A percentile compares a stretch with the other conserved stretches of the same genome.
These are phyloP conservation scores for Corymbia citriodora DNA, from an alignment of 441 rosid species.

Conservation along the genomic window DNA sequence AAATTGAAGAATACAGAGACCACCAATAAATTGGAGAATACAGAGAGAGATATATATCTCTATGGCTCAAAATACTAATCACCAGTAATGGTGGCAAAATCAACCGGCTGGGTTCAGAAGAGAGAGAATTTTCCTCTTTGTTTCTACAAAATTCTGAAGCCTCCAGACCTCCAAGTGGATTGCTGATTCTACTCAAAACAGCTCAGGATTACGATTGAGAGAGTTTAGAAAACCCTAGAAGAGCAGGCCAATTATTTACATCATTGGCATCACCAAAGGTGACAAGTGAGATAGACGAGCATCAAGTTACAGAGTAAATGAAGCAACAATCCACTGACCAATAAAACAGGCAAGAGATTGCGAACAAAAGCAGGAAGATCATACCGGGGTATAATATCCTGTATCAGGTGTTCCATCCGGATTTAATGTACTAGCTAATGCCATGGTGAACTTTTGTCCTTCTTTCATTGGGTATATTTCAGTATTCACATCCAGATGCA, in stretches of 20 bases:
- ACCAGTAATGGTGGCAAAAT: background rate
- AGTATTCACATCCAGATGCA: conserved; percentile 81
- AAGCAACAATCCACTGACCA: background rate
- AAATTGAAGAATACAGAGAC: background rate
- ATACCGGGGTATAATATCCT: conserved; percentile 46
- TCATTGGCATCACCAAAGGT: background rate
- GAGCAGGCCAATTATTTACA: background rate
- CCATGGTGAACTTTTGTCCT: conserved; percentile 66
- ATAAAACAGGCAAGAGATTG: background rate
- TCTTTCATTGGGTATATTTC: conserved; percentile 68
- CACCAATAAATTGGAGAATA: background rate
- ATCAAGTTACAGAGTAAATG: background rate
- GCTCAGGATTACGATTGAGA: background rate
- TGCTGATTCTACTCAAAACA: background rate
- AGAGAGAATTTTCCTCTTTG: background rate
- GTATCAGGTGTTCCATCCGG: conserved; percentile 93
- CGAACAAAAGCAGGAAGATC: background rate
- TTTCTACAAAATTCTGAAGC: background rate
- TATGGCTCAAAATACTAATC: background rate
- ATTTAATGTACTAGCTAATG: conserved; percentile 70
- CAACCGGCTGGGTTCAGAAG: background rate
- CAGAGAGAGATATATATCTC: background rate
- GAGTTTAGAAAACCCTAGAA: background rate
- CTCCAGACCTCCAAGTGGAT: background rate
- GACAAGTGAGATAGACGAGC: background rate